phyloP scores from a whole-genome alignment of 2,329 filamentous ascomycete genomes.

The Orbilia quercus region DNA sequence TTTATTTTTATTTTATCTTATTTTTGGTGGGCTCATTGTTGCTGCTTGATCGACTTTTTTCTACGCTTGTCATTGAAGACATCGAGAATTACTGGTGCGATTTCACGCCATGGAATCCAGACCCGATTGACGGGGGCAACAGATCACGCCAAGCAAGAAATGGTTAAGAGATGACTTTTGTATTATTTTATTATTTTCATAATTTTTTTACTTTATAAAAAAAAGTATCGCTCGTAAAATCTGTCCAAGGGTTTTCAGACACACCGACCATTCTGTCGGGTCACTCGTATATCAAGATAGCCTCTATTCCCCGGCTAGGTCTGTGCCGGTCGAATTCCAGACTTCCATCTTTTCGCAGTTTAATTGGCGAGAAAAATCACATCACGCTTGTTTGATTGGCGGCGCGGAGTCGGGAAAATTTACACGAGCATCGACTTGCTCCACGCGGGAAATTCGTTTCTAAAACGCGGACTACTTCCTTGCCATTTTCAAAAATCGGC shows the following conservation, averaged over 20 bases:
- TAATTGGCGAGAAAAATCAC: slow-evolving; percentile 16
- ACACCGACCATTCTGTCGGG: slow-evolving; percentile 43
- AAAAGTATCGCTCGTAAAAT: slow-evolving; percentile 37
- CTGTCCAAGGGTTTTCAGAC: slow-evolving; percentile 39
- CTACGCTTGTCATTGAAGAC: too few relatives aligned
- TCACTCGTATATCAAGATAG: slow-evolving; percentile 41
- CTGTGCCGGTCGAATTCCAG: slow-evolving; percentile 44
- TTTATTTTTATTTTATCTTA: not conserved
- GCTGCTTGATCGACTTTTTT: not conserved
- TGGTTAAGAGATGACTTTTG: not conserved
- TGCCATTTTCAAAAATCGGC: slow-evolving; percentile 37
- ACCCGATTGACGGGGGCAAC: too few relatives aligned
- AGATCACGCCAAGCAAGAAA: slow-evolving; percentile 10
- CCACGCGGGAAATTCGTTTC: slow-evolving; percentile 56
- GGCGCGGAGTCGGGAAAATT: slow-evolving; percentile 54
- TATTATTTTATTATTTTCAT: too few relatives aligned
- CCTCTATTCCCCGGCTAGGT: slow-evolving; percentile 30
- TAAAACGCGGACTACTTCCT: slow-evolving; percentile 52
- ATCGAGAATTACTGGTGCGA: too few relatives aligned
- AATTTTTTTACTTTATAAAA: too few relatives aligned
- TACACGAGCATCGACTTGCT: slow-evolving; percentile 50
- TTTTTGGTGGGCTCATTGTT: not conserved
- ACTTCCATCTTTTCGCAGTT: slow-evolving; percentile 26
- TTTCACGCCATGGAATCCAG: too few relatives aligned
- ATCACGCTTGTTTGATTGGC: slow-evolving; percentile 36